Conservation (phyloP, 2,329 filamentous ascomycete genomes). For the Hirsutella minnesotensis region DNA sequence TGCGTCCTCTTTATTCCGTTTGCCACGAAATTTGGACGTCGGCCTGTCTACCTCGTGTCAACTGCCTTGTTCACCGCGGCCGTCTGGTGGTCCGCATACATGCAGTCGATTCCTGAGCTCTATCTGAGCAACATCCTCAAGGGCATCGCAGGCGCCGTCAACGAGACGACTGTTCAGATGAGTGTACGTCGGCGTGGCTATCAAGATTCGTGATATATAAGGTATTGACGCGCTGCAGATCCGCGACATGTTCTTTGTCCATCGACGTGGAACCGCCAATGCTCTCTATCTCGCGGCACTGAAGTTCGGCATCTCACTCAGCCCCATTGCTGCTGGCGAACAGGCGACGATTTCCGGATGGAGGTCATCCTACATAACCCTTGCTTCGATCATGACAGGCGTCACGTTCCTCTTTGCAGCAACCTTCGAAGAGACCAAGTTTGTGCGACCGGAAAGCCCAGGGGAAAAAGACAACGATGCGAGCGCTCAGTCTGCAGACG, state of each 20-base stretch:
- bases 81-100: background rate
- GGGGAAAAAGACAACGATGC: background rate
- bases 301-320: conserved; percentile 17
- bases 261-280: conserved; percentile 18
- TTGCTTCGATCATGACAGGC: conserved; percentile 2
- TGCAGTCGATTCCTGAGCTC: background rate
- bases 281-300: conserved; percentile 18
- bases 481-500: background rate
- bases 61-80: background rate
- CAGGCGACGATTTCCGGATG: conserved; percentile 11
- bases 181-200: conserved; percentile 11
- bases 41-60: background rate
- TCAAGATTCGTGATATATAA: background rate
- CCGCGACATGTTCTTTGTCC: conserved; percentile 20
- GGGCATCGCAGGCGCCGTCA: background rate
- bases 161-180: conserved; percentile 11
- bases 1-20: background rate
- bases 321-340: conserved; percentile 17
- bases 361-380: conserved; percentile 14
- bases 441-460: conserved; percentile 8
- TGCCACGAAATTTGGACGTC: background rate
- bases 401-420: conserved; percentile 7
- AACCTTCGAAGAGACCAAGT: conserved; percentile 16
- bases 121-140: background rate
- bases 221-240: conserved; percentile 8